A percentile compares a stretch with the other conserved stretches of the same genome.
These are phyloP conservation scores for Eucalyptus grandis DNA, from an alignment of 345 rosid species.

Conservation along the genomic window DNA sequence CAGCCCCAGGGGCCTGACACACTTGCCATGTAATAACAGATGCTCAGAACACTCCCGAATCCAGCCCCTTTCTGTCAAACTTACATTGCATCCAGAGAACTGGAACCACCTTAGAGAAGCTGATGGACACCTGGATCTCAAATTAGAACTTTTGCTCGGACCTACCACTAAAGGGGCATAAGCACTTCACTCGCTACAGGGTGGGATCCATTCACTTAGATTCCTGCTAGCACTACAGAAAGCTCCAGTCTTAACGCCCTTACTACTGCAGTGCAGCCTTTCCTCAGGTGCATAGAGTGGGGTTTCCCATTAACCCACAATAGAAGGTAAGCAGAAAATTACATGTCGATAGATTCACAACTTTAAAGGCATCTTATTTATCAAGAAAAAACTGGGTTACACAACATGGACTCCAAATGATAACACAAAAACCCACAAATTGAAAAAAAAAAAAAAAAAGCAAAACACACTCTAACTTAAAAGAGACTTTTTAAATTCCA, in stretches of 20 bases:
- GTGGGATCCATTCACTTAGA: background rate
- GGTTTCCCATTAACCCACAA: background rate
- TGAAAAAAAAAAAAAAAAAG: background rate
- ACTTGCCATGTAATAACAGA: background rate
- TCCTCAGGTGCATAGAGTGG: background rate
- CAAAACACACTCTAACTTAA: background rate
- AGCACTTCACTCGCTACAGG: background rate
- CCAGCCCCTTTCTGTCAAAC: background rate
- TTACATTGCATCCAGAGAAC: background rate
- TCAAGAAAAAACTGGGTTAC: background rate
- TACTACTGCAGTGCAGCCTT: background rate
- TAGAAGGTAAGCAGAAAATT: background rate
- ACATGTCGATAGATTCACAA: background rate
- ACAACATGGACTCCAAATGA: background rate
- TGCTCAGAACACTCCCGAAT: background rate
- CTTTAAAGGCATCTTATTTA: background rate
- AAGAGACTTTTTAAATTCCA: background rate
- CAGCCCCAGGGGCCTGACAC: background rate
- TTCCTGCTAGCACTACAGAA: background rate
- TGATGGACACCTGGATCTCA: background rate
- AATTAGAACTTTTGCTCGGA: background rate
- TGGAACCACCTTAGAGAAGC: background rate
- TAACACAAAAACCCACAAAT: background rate
- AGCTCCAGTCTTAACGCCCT: background rate
- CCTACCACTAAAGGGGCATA: background rate